Evolutionary conservation across 129 eudicot species (phyloP).

Genomic region (Flaveria trinervia): DNA sequence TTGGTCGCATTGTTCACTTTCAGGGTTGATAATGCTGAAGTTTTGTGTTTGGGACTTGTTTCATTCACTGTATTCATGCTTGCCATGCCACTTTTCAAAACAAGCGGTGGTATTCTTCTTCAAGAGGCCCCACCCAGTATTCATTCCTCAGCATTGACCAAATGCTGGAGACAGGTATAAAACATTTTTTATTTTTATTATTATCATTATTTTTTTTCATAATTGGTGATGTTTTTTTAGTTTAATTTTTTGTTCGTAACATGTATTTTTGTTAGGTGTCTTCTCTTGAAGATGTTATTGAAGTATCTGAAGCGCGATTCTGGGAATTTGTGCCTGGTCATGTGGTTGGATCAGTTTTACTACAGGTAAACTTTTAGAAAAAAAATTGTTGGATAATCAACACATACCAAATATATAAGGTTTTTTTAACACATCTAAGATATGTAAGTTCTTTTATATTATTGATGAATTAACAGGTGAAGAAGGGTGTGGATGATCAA

Average conservation of each 20-base stretch:
- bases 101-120: slow-evolving; percentile 78
- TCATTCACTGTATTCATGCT: slow-evolving; percentile 84
- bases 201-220: not conserved
- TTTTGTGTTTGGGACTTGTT: slow-evolving; percentile 94
- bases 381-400: not conserved
- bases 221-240: not conserved
- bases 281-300: slow-evolving; percentile 73
- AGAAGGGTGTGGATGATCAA: slow-evolving; percentile 65
- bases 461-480: slow-evolving; percentile 49
- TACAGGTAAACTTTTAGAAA: slow-evolving; percentile 48
- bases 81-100: slow-evolving; percentile 88
- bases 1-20: slow-evolving; percentile 8
- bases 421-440: not conserved
- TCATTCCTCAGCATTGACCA: slow-evolving; percentile 77
- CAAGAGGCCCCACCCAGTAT: slow-evolving; percentile 84
- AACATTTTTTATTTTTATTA: too few species aligned
- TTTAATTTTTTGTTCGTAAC: not conserved
- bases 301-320: slow-evolving; percentile 77
- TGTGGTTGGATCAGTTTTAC: slow-evolving; percentile 77
- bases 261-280: slow-evolving; percentile 46
- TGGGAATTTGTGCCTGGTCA: slow-evolving; percentile 98
- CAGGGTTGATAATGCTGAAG: slow-evolving; percentile 98
- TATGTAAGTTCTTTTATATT: not conserved
- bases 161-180: slow-evolving; percentile 90
- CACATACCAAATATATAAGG: not conserved